Evolutionary conservation across 2,329 filamentous ascomycete species (phyloP).

Genomic region (Ophiocordyceps camponoti-saundersi): DNA sequence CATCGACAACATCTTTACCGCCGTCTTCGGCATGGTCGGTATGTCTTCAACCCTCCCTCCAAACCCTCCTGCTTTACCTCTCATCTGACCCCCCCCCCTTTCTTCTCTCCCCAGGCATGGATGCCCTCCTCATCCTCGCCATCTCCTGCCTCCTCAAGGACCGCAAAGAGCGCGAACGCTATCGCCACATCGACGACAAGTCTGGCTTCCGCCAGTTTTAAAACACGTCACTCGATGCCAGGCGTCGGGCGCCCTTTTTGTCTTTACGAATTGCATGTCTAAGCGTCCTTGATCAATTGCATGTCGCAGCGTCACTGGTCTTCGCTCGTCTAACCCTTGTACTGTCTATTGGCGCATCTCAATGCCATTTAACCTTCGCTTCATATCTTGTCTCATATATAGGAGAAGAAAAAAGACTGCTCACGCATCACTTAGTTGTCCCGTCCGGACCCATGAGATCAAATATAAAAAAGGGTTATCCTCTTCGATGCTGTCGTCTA

Average conservation of each 20-base stretch:
- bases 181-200: constrained; percentile 71
- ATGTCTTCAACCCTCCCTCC: constrained; percentile 7
- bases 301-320: background rate
- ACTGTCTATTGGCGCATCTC: background rate
- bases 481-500: background rate
- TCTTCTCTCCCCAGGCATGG: constrained; percentile 27
- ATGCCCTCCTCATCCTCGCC: constrained; percentile 50
- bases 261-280: too few species aligned
- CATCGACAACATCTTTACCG: constrained; percentile 63
- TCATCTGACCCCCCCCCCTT: too few species aligned
- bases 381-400: background rate
- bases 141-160: constrained; percentile 66
- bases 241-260: background rate
- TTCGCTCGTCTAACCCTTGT: background rate
- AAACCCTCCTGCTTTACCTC: too few species aligned
- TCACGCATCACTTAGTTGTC: background rate
- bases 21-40: constrained; percentile 64
- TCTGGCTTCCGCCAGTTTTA: constrained; percentile 24
- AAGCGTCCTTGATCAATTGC: background rate
- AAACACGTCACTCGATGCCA: background rate
- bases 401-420: background rate
- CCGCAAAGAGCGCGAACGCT: constrained; percentile 62
- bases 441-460: background rate
- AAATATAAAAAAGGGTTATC: too few species aligned
- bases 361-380: background rate